Conservation (phyloP, 192 early-diverging fungal species). For the Coemansia sp. region DNA sequence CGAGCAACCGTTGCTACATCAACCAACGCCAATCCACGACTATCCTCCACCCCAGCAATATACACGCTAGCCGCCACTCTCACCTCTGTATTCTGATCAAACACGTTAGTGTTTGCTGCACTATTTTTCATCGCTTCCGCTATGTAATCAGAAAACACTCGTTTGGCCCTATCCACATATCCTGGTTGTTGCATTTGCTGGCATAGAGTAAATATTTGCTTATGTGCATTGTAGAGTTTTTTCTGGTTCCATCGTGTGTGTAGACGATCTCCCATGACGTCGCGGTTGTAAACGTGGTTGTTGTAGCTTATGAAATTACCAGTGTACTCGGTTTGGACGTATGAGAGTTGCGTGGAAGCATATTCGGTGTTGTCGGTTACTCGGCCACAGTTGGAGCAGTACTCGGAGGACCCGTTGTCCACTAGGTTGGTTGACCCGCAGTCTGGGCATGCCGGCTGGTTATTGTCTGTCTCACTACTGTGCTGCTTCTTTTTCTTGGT, state of each 20-base stretch:
- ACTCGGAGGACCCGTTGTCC: not conserved
- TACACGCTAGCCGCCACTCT: slow-evolving; percentile 26
- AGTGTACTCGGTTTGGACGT: no score
- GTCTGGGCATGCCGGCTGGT: no score
- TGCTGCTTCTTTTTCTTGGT: not conserved
- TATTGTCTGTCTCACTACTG: no score
- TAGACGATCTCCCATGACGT: slow-evolving; percentile 8
- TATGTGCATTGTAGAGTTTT: slow-evolving; percentile 7
- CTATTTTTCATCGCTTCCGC: not conserved
- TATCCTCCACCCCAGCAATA: slow-evolving; percentile 26
- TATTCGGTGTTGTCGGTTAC: not conserved
- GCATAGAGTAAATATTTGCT: not conserved
- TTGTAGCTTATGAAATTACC: not conserved
- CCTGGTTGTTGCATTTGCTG: slow-evolving; percentile 1
- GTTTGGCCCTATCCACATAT: slow-evolving; percentile 18
- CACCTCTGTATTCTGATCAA: slow-evolving; percentile 8
- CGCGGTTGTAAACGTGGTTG: no score
- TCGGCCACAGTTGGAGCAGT: not conserved
- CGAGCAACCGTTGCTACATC: slow-evolving; percentile 14
- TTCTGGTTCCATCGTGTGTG: slow-evolving; percentile 23
- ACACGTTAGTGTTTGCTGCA: slow-evolving; percentile 3
- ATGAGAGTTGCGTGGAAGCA: no score
- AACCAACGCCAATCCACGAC: slow-evolving; percentile 10
- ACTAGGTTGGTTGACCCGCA: no score
- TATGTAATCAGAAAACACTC: slow-evolving; percentile 17